These are phyloP conservation scores for Leishmania tarentolae DNA, from an alignment of 208 protist genomes.

Conservation along the genomic window DNA sequence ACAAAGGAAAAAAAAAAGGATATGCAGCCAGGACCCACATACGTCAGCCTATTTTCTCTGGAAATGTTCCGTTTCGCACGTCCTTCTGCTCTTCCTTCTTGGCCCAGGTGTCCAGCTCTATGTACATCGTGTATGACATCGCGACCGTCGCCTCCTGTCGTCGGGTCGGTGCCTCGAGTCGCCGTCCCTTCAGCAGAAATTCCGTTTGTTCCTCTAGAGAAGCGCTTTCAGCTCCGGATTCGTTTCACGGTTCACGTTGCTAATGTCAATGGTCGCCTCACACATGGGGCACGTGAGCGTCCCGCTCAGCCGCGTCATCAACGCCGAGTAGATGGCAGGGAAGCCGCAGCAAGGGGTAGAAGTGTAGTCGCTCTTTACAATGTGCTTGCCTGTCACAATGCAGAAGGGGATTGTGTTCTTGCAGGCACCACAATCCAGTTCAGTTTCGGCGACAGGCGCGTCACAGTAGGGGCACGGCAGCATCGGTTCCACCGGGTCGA, in stretches of 20 bases:
- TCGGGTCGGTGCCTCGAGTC: neutral
- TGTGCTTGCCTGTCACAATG: constrained; percentile 93
- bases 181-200: neutral
- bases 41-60: neutral
- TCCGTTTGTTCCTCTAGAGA: constrained; percentile 17
- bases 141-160: too few species aligned
- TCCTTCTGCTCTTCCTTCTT: neutral
- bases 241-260: constrained; percentile 63
- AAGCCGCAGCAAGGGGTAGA: constrained; percentile 93
- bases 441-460: constrained; percentile 81
- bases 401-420: constrained; percentile 96
- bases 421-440: constrained; percentile 94
- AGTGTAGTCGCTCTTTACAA: constrained; percentile 89
- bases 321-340: constrained; percentile 76
- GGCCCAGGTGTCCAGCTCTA: neutral
- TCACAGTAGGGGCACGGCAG: constrained; percentile 95
- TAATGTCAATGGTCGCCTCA: constrained; percentile 74
- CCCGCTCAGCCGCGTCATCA: constrained; percentile 73
- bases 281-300: constrained; percentile 86
- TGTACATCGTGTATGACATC: neutral
- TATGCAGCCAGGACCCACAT: neutral
- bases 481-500: constrained; percentile 73
- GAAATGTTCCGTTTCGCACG: neutral
- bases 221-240: constrained; percentile 73
- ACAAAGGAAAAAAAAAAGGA: neutral